phyloP scores from a whole-genome alignment of 2,329 filamentous ascomycete species.

The Dactylonectria estremocensis region DNA sequence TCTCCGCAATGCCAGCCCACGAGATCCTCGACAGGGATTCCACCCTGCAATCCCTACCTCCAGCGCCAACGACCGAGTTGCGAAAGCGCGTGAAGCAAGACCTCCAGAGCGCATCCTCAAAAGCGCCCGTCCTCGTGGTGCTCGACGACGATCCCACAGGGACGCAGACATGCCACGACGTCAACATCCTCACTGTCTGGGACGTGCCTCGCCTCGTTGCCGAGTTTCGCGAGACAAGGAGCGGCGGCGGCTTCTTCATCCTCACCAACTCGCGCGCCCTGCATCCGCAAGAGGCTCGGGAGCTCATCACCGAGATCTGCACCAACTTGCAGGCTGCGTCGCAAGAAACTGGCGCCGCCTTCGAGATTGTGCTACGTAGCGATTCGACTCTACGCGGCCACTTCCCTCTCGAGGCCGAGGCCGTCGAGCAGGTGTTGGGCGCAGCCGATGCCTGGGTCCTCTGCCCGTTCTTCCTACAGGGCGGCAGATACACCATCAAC shows the following conservation, averaged over 20 bases:
- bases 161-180: conserved; percentile 74
- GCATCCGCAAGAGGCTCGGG: conserved; percentile 62
- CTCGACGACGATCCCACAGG: conserved; percentile 72
- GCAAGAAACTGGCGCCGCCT: conserved; percentile 52
- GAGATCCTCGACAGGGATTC: conserved; percentile 19
- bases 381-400: conserved; percentile 72
- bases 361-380: conserved; percentile 70
- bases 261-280: conserved; percentile 72
- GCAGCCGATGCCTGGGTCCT: conserved; percentile 67
- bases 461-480: conserved; percentile 73
- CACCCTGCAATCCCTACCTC: conserved; percentile 33
- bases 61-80: conserved; percentile 27
- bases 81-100: conserved; percentile 25
- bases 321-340: conserved; percentile 63
- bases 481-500: conserved; percentile 69
- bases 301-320: conserved; percentile 67
- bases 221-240: conserved; percentile 58
- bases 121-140: conserved; percentile 55
- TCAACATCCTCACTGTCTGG: conserved; percentile 70
- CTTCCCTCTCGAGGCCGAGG: conserved; percentile 69
- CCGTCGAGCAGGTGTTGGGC: conserved; percentile 65
- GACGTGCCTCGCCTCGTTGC: conserved; percentile 58
- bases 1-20: conserved; percentile 21
- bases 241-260: conserved; percentile 70
- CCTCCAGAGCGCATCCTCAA: conserved; percentile 30